Evolutionary conservation across 805 yeast species (phyloP).

Genomic region (Maudiozyma saulgeensis): DNA sequence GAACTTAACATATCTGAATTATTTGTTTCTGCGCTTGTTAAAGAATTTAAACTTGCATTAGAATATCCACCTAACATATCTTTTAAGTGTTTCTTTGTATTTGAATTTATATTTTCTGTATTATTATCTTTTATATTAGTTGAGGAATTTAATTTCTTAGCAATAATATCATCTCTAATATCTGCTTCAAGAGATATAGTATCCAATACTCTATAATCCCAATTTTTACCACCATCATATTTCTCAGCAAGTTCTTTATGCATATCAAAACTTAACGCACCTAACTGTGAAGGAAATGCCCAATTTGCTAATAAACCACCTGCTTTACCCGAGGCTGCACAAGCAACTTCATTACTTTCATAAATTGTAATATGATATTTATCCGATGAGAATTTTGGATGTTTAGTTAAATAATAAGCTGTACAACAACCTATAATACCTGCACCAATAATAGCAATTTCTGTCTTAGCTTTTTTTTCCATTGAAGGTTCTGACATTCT

Average conservation of each 20-base stretch:
- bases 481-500: neutral
- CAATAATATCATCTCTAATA: slow-evolving; percentile 30
- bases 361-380: slow-evolving; percentile 75
- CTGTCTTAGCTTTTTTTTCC: slow-evolving; percentile 46
- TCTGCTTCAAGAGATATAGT: slow-evolving; percentile 86
- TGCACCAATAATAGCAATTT: slow-evolving; percentile 82
- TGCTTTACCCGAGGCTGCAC: slow-evolving; percentile 96
- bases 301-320: slow-evolving; percentile 91
- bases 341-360: slow-evolving; percentile 88
- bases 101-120: neutral
- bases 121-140: neutral
- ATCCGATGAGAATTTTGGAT: slow-evolving; percentile 64
- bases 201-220: slow-evolving; percentile 89
- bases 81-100: neutral
- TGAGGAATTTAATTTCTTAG: neutral
- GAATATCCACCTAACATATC: slow-evolving; percentile 1
- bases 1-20: neutral
- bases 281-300: slow-evolving; percentile 96
- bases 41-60: neutral
- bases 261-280: slow-evolving; percentile 73
- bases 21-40: neutral
- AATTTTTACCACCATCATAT: slow-evolving; percentile 72
- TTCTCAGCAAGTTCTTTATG: slow-evolving; percentile 75
- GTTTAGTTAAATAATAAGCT: slow-evolving; percentile 79
- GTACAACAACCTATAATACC: slow-evolving; percentile 95